phyloP scores from a whole-genome alignment of 768 basidiomycete species.

The Hericium rajendrae region DNA sequence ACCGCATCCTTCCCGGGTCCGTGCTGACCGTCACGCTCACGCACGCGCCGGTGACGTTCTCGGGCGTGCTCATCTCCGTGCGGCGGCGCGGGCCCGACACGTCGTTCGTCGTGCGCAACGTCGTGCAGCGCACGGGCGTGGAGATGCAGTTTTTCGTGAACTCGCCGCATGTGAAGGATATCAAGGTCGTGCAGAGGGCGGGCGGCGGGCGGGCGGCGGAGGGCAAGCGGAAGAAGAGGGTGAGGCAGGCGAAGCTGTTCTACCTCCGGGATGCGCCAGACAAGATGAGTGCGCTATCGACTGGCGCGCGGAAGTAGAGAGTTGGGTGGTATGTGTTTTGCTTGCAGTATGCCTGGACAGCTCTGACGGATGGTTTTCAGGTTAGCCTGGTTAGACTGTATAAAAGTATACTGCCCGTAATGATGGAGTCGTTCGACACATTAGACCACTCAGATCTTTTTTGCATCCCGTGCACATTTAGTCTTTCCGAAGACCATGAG shows the following conservation, averaged over 20 bases:
- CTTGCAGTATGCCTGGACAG: background rate
- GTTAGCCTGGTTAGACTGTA: background rate
- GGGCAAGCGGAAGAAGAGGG: constrained; percentile 30
- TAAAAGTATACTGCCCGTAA: background rate
- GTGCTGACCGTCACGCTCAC: constrained; percentile 72
- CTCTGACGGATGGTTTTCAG: background rate
- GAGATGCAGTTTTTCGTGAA: constrained; percentile 88
- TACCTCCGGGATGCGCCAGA: constrained; percentile 76
- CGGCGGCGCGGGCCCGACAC: constrained; percentile 80
- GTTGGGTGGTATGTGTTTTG: background rate
- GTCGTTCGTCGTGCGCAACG: constrained; percentile 81
- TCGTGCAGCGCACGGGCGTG: constrained; percentile 84
- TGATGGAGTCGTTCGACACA: background rate
- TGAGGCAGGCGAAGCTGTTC: constrained; percentile 73
- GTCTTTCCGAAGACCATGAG: no score
- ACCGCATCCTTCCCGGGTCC: constrained; percentile 73
- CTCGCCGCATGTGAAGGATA: constrained; percentile 81
- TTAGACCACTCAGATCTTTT: no score
- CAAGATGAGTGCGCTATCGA: constrained; percentile 74
- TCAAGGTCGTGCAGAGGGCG: constrained; percentile 49
- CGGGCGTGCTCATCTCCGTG: constrained; percentile 80
- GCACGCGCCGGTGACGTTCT: constrained; percentile 74
- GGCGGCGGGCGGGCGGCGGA: background rate
- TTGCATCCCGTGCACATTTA: no score
- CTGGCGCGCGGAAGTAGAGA: constrained; percentile 26